Evolutionary conservation across 2,329 filamentous ascomycete species (phyloP).

Genomic region (Drechslerella coelobrocha): DNA sequence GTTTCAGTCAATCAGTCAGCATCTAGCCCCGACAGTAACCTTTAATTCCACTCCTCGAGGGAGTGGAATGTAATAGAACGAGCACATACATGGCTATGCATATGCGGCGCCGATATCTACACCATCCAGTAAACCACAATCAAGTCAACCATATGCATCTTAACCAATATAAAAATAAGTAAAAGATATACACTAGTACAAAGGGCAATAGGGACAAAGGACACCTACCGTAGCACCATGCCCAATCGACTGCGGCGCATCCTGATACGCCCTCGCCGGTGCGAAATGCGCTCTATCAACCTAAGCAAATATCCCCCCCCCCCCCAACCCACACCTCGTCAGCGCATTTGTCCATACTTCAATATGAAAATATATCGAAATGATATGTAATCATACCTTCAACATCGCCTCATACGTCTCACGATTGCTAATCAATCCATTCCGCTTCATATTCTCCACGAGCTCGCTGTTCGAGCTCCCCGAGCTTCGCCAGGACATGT

Average conservation of each 20-base stretch:
- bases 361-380: neutral
- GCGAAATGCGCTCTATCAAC: conserved; percentile 90
- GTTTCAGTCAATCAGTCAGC: too few relatives aligned
- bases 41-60: conserved; percentile 1
- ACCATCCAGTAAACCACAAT: neutral
- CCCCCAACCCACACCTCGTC: conserved; percentile 25
- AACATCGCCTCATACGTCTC: conserved; percentile 81
- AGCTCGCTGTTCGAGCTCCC: conserved; percentile 76
- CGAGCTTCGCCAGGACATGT: conserved; percentile 90
- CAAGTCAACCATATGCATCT: neutral
- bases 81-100: conserved; percentile 52
- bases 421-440: conserved; percentile 74
- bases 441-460: conserved; percentile 75
- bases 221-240: conserved; percentile 71
- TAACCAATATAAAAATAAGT: conserved; percentile 5
- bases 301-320: conserved; percentile 58
- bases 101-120: conserved; percentile 54
- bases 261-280: conserved; percentile 73
- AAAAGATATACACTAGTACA: conserved; percentile 59
- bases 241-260: conserved; percentile 73
- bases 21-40: neutral
- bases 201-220: conserved; percentile 58
- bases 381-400: conserved; percentile 61
- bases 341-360: conserved; percentile 18
- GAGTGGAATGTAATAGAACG: neutral